Evolutionary conservation across 208 protist genomes (phyloP), one percentile per base, ranked within the genome.

Genomic region (Leishmania tarentolae): DNA sequence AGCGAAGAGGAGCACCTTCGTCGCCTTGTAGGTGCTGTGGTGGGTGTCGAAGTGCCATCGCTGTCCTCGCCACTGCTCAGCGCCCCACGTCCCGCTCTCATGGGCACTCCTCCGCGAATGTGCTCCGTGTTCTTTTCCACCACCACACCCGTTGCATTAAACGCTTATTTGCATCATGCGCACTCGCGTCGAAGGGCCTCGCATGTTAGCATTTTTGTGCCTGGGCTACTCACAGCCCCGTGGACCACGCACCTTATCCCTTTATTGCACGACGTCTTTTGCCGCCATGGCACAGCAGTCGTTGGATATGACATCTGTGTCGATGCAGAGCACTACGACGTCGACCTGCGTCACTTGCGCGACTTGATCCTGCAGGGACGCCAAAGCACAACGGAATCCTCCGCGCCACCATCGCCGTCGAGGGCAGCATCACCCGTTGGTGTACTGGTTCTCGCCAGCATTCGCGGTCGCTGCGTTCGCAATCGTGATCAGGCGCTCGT

Each of bases 171-270:
- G 59, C 42, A 42, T 24, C 66, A 86, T 59, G 21, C 79, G 21
- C 46, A 78, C 31, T 15, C 56, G 3, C 80, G 35, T 42, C 1
- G 57, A 1, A n/a, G 46, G 24, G 42, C 69, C 73, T 59, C 42
- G 44, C 46, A 11, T 37, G 42, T 79, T n/a, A 78, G 76, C 37
- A 37, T 87, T 17, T 81, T 79, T 44, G 65, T 83, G 15, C 83
- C 83, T 40, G 83, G 83, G 9, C 50, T 87, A 19, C 79, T 87
- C 70, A 81, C 75, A 4, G 83, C 79, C 17, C 76, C 81, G 53
- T 84, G 76, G 81, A 79, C 84, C 6, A 82, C 47, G 4, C 81
- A 85, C 59, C 59, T 84, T 17, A 50, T 75, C 5, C 73, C 80
- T 4, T 44, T 79, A 44, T 59, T 87, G 13, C 73, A 35, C 35